These are phyloP conservation scores for Hura crepitans DNA, from an alignment of 441 rosid genomes.

Conservation along the genomic window DNA sequence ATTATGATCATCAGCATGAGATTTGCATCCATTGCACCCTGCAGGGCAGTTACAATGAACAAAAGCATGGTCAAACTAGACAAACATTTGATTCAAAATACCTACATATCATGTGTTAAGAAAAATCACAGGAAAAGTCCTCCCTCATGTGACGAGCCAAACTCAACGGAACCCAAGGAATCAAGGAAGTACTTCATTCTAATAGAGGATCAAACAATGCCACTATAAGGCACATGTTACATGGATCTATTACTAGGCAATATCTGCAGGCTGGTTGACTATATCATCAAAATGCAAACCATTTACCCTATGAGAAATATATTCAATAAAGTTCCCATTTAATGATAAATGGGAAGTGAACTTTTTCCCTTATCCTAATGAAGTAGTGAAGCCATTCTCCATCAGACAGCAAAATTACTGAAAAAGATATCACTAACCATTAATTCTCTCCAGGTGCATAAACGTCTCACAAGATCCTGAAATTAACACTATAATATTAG, in stretches of 20 bases:
- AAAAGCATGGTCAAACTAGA: constrained; percentile 22
- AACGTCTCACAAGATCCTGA: constrained; percentile 71
- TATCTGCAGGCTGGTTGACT: background rate
- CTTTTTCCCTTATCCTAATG: background rate
- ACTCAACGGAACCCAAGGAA: constrained; percentile 7
- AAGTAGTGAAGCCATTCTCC: constrained; percentile 11
- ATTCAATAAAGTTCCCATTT: background rate
- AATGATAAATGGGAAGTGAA: background rate
- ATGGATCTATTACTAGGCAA: background rate
- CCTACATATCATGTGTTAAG: background rate
- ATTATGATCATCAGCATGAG: constrained; percentile 18
- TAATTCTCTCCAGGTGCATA: constrained; percentile 91
- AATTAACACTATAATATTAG: constrained; percentile 23
- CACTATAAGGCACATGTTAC: background rate
- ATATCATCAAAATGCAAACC: background rate
- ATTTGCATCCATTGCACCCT: constrained; percentile 25
- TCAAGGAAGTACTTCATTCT: background rate
- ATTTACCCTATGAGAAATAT: background rate
- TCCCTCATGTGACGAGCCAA: background rate
- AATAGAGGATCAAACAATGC: background rate
- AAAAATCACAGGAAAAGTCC: background rate
- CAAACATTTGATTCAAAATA: constrained; percentile 7
- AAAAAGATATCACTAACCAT: constrained; percentile 52
- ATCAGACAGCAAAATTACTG: constrained; percentile 7
- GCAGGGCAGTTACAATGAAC: constrained; percentile 22